A percentile compares a stretch with the other conserved stretches of the same genome.
These are phyloP conservation scores for Tarenaya hassleriana DNA, from an alignment of 345 rosid species.

Conservation along the genomic window DNA sequence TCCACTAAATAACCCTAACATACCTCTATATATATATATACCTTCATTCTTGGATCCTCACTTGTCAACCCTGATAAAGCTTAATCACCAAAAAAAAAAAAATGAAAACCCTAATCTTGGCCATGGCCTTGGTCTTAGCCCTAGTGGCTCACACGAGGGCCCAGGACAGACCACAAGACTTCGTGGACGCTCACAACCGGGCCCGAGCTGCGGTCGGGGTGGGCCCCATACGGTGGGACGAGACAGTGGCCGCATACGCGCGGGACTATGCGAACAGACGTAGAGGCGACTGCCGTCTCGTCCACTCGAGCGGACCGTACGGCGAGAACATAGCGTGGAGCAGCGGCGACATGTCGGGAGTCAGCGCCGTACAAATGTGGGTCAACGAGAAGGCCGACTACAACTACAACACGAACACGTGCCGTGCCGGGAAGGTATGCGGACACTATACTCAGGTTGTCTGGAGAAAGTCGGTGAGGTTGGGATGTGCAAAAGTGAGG, in stretches of 20 bases:
- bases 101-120: slow-evolving; percentile 18
- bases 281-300: slow-evolving; percentile 32
- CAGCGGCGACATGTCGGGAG: slow-evolving; percentile 32
- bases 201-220: slow-evolving; percentile 46
- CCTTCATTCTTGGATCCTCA: no score
- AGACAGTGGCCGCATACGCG: slow-evolving; percentile 37
- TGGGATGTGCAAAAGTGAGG: slow-evolving; percentile 64
- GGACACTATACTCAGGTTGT: slow-evolving; percentile 73
- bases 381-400: slow-evolving; percentile 42
- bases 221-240: slow-evolving; percentile 41
- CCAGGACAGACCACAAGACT: slow-evolving; percentile 41
- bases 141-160: slow-evolving; percentile 21
- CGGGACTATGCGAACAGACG: slow-evolving; percentile 31
- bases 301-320: slow-evolving; percentile 41
- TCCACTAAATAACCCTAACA: slow-evolving; percentile 1
- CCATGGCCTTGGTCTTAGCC: slow-evolving; percentile 15
- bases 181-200: slow-evolving; percentile 39
- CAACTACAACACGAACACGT: slow-evolving; percentile 38
- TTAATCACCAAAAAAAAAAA: slow-evolving; percentile 13
- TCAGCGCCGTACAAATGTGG: slow-evolving; percentile 47
- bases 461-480: slow-evolving; percentile 39
- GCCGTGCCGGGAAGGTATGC: slow-evolving; percentile 34
- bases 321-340: slow-evolving; percentile 60
- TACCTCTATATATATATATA: not conserved
- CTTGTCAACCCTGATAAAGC: slow-evolving; percentile 22